Evolutionary conservation across 148 eudicot genomes (phyloP), one percentile per base, ranked within the genome.

Genomic region (Silene uniflora): DNA sequence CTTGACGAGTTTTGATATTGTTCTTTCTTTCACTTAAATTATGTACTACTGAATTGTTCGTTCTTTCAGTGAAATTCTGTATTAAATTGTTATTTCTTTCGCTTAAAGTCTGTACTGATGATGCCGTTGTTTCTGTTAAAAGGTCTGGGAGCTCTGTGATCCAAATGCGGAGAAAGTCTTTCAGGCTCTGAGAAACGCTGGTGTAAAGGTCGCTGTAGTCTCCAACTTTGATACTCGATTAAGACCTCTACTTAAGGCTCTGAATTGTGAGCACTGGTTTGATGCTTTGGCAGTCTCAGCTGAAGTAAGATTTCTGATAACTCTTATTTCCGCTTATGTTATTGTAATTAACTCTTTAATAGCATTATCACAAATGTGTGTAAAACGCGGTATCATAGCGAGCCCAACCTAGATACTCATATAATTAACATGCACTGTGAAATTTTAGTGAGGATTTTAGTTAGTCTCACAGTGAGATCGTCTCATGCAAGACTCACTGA

Each of bases 281-380:
- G 97, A 95, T 87, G 99, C 93, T 62, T 87, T 95, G 58, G 94
- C 97, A 59, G 97, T 95, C 18, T 95, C 99, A 56, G 97, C 99
- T 84, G 97, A 95, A 84, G 98, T 93, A 79, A 46, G 90, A 78
- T 58, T 67, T 44, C 19, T 73, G 39, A 22, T 52, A 5, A 47
- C 47, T 47, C 9, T 68, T 62, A 0, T 10, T 22, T 23, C 18
- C 1, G 16, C 6, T 29, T 29, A 29, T 29, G 32, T 29, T 29
- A 14, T 62, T 11, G 11, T 58, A 54, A 21, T 32, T 62, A 11
- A 22, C 69, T 69, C 27, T 77, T 1, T 3, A 66, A 13, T 49
- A 14, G 13, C 58, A 8, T 27, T 62, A 47, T 1, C 12, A 47
- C 12, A 47, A 47, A 47, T 12, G 6, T 47, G 10, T 47, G 52